Base-by-base conservation (phyloP, 1,139 yeast species). In the Taphrina flavorubra region DNA sequence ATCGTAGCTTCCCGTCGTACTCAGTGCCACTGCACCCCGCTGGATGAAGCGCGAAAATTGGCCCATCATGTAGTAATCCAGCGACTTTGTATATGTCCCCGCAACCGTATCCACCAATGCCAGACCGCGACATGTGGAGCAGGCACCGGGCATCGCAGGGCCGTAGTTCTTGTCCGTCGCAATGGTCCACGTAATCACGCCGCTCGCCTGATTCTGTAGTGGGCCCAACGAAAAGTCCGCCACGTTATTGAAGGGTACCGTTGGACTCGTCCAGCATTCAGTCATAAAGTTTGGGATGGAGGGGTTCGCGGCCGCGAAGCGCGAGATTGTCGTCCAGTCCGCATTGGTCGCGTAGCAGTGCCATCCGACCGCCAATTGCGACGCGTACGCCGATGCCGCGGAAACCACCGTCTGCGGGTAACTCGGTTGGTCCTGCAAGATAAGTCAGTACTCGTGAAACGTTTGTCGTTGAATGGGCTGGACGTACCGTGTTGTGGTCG, bases 211-310 rank as follows among this genome's bases (percentile, higher is more conserved):
- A 18, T 53, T 53, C 42, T 34, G 40, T 16, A 53, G 14, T 3
- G 57, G 57, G 7, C 57, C 57, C 42, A 53, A 16, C 2, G 7
- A 31, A 18, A 53, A 53, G 42, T 53, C 57, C 13, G 57, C 57
- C 25, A 37, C 57, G 34, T 53, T 34, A 25, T 34, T 34, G 36
- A 11, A 53, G 11, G 39, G 34, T 6, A 25, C 34, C 42, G 57
- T 53, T 10, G 57, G 57, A 53, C 42, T 34, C 18, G 57, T 53
- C 57, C 57, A 53, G 42, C 57, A 53, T 20, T 53, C 57, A 6
- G 57, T 53, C 57, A 53, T 53, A 53, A 34, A 53, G 40, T 53
- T 13, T 4, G 40, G 42, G 14, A 53, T 34, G 16, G 14, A 13
- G 16, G 57, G 57, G 16, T 53, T 34, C 2, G 42, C 42, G 11